Evolutionary conservation across 768 basidiomycete species (phyloP).

Genomic region (Artomyces pyxidatus): DNA sequence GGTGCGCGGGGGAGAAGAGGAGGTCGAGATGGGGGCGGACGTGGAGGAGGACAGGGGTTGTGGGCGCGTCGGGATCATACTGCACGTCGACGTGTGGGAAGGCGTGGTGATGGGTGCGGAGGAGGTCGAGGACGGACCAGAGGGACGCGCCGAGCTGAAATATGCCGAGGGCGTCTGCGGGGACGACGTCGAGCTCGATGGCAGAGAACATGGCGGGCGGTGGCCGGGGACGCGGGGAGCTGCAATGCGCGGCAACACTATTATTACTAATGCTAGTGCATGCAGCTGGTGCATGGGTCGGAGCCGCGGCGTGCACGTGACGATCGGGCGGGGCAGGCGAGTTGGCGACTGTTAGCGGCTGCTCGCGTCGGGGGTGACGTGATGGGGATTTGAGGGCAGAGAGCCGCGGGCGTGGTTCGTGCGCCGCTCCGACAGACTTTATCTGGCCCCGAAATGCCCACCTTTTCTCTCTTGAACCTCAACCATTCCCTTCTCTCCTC

Average conservation of each 20-base stretch:
- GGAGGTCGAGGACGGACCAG: constrained; percentile 66
- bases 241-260: too few species aligned
- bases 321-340: too few species aligned
- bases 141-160: constrained; percentile 76
- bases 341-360: too few species aligned
- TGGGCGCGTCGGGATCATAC: constrained; percentile 67
- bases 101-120: constrained; percentile 55
- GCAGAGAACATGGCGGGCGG: constrained; percentile 46
- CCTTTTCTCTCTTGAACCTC: constrained; percentile 2
- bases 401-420: too few species aligned
- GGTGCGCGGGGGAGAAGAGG: constrained; percentile 73
- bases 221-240: neutral
- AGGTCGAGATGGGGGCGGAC: constrained; percentile 77
- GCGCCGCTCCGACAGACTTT: too few species aligned
- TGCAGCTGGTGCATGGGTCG: too few species aligned
- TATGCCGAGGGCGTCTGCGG: constrained; percentile 66
- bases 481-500: neutral
- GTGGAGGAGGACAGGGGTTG: constrained; percentile 70
- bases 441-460: too few species aligned
- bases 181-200: constrained; percentile 68
- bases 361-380: too few species aligned
- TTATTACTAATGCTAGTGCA: too few species aligned
- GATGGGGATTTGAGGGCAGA: too few species aligned
- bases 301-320: too few species aligned
- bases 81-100: constrained; percentile 82